A percentile compares a stretch with the other conserved stretches of the same genome.
Conservation (phyloP, 495 filamentous ascomycete species). For the Aeminium ludgeri region DNA sequence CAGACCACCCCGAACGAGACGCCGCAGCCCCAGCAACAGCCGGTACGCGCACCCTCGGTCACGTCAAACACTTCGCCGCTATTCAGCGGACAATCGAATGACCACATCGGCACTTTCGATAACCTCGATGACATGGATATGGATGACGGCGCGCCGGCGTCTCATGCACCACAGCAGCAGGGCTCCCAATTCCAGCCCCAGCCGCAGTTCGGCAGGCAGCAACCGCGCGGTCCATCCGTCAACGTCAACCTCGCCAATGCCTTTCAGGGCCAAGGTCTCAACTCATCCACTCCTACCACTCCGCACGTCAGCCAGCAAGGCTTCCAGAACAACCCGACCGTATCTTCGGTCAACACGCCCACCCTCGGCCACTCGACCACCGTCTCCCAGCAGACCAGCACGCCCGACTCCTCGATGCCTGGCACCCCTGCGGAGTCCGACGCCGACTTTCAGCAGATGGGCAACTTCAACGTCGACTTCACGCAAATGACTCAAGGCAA, state of each 20-base stretch:
- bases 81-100: conserved; percentile 30
- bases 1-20: conserved; percentile 27
- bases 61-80: conserved; percentile 9
- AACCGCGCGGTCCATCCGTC: conserved; percentile 41
- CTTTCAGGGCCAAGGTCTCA: conserved; percentile 62
- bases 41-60: neutral
- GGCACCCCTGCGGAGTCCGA: conserved; percentile 51
- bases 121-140: conserved; percentile 91
- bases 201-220: conserved; percentile 54
- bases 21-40: conserved; percentile 17
- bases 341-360: conserved; percentile 94
- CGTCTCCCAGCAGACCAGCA: conserved; percentile 46
- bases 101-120: conserved; percentile 44
- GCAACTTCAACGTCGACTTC: conserved; percentile 11
- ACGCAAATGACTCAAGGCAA: conserved; percentile 9
- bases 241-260: conserved; percentile 50
- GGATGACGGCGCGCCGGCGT: conserved; percentile 51
- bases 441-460: conserved; percentile 20
- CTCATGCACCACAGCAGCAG: conserved; percentile 35
- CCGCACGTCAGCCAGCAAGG: conserved; percentile 52
- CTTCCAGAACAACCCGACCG: conserved; percentile 85
- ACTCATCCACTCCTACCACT: conserved; percentile 70
- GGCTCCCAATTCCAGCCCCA: conserved; percentile 37
- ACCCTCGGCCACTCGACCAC: conserved; percentile 41
- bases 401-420: conserved; percentile 58